Evolutionary conservation across 1,139 yeast genomes (phyloP), one percentile per base, ranked within the genome.

Genomic region (Debaryomycetaceae sp.): DNA sequence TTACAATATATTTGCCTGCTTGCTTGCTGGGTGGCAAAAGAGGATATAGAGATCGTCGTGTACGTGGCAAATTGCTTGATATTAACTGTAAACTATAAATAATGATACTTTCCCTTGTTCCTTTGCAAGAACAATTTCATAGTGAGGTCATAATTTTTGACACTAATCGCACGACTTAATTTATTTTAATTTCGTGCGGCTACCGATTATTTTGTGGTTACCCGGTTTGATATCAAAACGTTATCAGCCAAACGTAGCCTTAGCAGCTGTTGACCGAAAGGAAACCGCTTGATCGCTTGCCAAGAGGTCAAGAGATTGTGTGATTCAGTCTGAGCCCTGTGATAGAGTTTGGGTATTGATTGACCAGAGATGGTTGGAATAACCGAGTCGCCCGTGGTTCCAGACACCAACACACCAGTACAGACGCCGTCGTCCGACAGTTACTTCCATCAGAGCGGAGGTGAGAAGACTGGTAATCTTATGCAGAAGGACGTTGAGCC

Each of bases 341-440:
- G 23, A 29, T 17, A 27, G 35, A 31, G 23, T 13, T 23, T 13
- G 20, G 24, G 34, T 33, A 31, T 38, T 31, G 41, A 27, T 27
- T 27, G 31, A 8, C 31, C 11, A 27, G 31, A 27, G 31, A 27
- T 27, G 31, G 31, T 11, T 27, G 31, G 31, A 27, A 8, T 27
- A 27, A 27, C 31, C 31, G 31, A 27, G 11, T 27, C 11, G 4
- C 31, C 31, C 11, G 38, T 46, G 36, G 45, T 46, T 24, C 49
- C 62, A n/a, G 68, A 62, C 39, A 62, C 72, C 9, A 67, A 63
- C 52, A 68, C 74, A 24, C 75, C 73, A 38, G 74, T 69, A 17
- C 75, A 69, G 52, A 69, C 75, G 5, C 75, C 75, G 9, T 65
- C 72, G 34, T 63, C 71, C 6, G 74, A 68, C 43, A 54, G 51